phyloP scores from a whole-genome alignment of 2,329 filamentous ascomycete genomes.

The Colletotrichum sp. region DNA sequence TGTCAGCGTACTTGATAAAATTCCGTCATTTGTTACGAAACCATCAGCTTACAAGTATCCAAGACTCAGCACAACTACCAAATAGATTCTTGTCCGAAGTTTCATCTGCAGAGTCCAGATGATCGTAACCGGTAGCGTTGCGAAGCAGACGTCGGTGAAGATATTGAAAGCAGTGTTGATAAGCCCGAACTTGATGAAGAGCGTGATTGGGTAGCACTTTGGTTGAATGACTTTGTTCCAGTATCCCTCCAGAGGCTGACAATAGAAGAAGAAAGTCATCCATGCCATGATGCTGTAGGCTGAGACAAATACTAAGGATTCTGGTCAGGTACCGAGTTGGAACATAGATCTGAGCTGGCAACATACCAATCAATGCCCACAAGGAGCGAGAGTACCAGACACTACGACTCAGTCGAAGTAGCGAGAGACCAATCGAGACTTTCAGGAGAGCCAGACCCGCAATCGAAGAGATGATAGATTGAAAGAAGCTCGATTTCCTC shows the following conservation, averaged over 20 bases:
- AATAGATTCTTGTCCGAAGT: constrained; percentile 37
- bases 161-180: constrained; percentile 39
- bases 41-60: background rate
- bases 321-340: background rate
- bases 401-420: constrained; percentile 24
- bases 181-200: background rate
- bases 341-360: background rate
- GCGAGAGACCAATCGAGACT: constrained; percentile 26
- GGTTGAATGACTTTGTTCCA: constrained; percentile 9
- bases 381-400: constrained; percentile 29
- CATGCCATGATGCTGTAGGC: constrained; percentile 25
- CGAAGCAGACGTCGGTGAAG: constrained; percentile 47
- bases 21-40: background rate
- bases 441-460: constrained; percentile 24
- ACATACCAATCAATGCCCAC: constrained; percentile 26
- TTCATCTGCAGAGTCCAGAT: constrained; percentile 45
- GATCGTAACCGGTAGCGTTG: constrained; percentile 44
- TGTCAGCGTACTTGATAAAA: background rate
- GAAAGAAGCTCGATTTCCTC: constrained; percentile 46
- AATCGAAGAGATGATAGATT: constrained; percentile 49
- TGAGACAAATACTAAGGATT: constrained; percentile 18
- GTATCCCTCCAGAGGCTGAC: background rate
- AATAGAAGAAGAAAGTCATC: constrained; percentile 3
- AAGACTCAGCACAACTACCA: constrained; percentile 33
- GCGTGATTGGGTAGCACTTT: background rate